These are phyloP conservation scores for Botrytis elliptica DNA, from an alignment of 2,329 filamentous ascomycete species.

Conservation along the genomic window DNA sequence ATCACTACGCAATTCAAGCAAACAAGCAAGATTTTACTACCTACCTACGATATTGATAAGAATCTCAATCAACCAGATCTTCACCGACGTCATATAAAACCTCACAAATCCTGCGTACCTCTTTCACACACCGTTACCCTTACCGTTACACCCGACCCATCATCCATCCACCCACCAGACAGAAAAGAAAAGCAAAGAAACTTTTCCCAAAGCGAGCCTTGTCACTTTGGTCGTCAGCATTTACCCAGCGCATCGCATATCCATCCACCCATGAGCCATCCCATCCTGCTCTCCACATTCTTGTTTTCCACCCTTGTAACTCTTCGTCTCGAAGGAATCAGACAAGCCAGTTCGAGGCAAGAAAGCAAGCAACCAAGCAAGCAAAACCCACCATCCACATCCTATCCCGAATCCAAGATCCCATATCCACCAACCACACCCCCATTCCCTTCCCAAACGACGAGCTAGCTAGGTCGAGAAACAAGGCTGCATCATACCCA, in stretches of 20 bases:
- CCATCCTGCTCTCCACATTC: background rate
- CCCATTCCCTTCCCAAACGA: background rate
- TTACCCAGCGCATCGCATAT: conserved; percentile 9
- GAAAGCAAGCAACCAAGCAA: background rate
- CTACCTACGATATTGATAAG: background rate
- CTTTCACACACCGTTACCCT: background rate
- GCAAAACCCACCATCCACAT: background rate
- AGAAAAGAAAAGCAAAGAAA: background rate
- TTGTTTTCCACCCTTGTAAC: conserved; percentile 13
- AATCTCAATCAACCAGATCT: background rate
- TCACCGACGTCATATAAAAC: conserved; percentile 15
- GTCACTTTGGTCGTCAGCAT: conserved; percentile 12
- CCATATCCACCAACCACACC: conserved; percentile 5
- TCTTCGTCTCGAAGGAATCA: background rate
- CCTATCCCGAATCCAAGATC: background rate
- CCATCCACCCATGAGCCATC: background rate
- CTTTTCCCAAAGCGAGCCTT: conserved; percentile 6
- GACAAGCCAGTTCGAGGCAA: background rate
- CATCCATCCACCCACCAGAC: background rate
- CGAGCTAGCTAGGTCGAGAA: background rate
- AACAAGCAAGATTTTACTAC: background rate
- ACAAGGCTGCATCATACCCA: conserved; percentile 9
- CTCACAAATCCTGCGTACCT: background rate
- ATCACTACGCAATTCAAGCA: background rate
- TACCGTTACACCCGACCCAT: background rate